Evolutionary conservation across 208 protist genomes (phyloP).

Genomic region (Leishmania turanica): DNA sequence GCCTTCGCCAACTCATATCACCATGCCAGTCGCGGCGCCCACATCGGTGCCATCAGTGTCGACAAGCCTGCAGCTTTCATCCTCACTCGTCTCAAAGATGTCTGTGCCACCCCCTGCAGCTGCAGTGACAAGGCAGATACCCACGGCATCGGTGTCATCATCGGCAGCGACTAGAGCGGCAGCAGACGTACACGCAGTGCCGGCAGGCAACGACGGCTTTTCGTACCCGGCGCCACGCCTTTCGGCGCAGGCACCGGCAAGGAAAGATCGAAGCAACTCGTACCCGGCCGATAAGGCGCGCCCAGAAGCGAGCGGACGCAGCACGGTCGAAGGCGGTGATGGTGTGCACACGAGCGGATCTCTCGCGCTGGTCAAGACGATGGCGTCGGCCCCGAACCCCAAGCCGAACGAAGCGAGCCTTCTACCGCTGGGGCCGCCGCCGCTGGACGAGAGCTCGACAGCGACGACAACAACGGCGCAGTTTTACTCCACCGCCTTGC

Average conservation of each 20-base stretch:
- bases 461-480: conserved; percentile 14
- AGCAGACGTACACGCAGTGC: background rate
- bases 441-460: background rate
- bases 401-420: background rate
- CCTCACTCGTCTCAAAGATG: background rate
- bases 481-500: conserved; percentile 29
- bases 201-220: background rate
- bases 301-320: background rate
- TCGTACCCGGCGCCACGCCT: background rate
- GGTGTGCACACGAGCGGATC: background rate
- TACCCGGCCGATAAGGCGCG: background rate
- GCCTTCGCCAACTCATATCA: background rate
- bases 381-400: background rate
- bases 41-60: background rate
- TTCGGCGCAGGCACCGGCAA: background rate
- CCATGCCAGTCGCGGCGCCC: background rate
- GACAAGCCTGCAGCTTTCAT: background rate
- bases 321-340: too few relatives aligned
- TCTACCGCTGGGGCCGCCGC: background rate
- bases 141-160: background rate
- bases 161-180: background rate
- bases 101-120: background rate
- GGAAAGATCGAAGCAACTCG: background rate
- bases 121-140: background rate
- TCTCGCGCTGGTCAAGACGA: background rate